Evolutionary conservation across 345 rosid genomes (phyloP).

Genomic region (Fremontodendron californicum): DNA sequence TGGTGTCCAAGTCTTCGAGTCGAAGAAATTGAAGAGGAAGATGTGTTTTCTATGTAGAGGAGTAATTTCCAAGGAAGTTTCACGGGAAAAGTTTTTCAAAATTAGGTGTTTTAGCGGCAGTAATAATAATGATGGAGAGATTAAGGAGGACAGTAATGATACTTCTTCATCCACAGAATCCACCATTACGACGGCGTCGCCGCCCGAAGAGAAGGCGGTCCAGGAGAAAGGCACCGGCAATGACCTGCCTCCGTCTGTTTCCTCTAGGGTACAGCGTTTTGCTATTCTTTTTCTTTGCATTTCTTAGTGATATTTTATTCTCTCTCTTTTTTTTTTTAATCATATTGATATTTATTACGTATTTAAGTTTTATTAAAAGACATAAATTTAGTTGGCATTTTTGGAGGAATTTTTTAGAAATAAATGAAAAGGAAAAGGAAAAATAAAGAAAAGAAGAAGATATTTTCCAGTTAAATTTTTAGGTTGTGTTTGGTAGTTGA

Average conservation of each 20-base stretch:
- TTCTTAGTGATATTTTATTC: not conserved
- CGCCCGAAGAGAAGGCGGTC: not conserved
- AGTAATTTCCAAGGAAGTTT: slow-evolving; percentile 8
- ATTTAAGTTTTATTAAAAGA: not conserved
- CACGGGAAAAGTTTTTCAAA: not conserved
- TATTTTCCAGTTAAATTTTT: not conserved
- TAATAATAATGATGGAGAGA: slow-evolving; percentile 1
- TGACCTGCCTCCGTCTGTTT: slow-evolving; percentile 6
- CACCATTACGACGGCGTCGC: slow-evolving; percentile 5
- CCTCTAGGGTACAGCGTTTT: slow-evolving; percentile 14
- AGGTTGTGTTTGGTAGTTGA: not conserved
- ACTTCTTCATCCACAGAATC: slow-evolving; percentile 6
- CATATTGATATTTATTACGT: not conserved
- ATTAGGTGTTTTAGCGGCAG: slow-evolving; percentile 5
- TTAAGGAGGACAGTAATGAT: slow-evolving; percentile 2
- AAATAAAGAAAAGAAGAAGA: not conserved
- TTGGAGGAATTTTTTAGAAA: not conserved
- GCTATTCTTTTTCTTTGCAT: not conserved
- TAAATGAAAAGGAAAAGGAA: not conserved
- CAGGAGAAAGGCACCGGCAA: not conserved
- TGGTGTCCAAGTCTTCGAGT: not conserved
- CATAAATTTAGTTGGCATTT: not conserved
- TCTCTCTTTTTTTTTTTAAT: not conserved
- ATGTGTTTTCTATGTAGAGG: not conserved
- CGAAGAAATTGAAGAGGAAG: slow-evolving; percentile 4